A percentile compares a stretch with the other conserved stretches of the same genome.
These are phyloP conservation scores for Excoecaria agallocha DNA, from an alignment of 345 rosid species.

Conservation along the genomic window DNA sequence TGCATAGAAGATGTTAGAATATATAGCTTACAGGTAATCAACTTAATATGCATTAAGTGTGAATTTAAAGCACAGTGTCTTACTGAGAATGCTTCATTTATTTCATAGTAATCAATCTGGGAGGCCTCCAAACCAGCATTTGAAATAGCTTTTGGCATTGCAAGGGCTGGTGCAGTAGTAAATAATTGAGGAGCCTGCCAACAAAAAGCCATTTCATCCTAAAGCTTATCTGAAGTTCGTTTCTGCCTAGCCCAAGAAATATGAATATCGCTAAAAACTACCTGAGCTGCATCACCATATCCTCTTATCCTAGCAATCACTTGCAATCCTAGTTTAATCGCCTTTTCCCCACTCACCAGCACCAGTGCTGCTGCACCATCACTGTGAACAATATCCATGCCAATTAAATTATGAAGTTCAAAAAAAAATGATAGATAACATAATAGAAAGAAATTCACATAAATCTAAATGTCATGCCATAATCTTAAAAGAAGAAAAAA, in stretches of 20 bases:
- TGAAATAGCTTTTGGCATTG: slow-evolving; percentile 33
- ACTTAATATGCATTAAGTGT: not conserved
- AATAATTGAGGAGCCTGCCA: slow-evolving; percentile 25
- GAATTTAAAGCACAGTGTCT: not conserved
- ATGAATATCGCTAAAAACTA: not conserved
- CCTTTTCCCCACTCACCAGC: slow-evolving; percentile 27
- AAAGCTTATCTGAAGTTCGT: not conserved
- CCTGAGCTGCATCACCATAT: slow-evolving; percentile 36
- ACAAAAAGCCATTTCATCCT: not conserved
- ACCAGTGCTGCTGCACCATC: slow-evolving; percentile 34
- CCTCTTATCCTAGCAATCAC: slow-evolving; percentile 34
- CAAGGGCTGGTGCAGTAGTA: slow-evolving; percentile 34
- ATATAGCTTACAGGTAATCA: not conserved
- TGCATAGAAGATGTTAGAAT: slow-evolving; percentile 4
- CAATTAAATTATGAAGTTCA: not conserved
- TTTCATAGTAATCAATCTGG: slow-evolving; percentile 30
- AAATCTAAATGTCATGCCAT: not conserved
- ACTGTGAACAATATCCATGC: slow-evolving; percentile 8
- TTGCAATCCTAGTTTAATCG: slow-evolving; percentile 20
- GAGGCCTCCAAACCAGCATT: slow-evolving; percentile 29
- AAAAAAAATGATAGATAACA: not conserved
- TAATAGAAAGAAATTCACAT: not conserved
- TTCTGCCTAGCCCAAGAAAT: not conserved
- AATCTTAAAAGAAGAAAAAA: not conserved
- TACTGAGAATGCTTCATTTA: slow-evolving; percentile 37